Conservation (phyloP, 1,284 basidiomycete species). For the Naganishia liquefaciens region DNA sequence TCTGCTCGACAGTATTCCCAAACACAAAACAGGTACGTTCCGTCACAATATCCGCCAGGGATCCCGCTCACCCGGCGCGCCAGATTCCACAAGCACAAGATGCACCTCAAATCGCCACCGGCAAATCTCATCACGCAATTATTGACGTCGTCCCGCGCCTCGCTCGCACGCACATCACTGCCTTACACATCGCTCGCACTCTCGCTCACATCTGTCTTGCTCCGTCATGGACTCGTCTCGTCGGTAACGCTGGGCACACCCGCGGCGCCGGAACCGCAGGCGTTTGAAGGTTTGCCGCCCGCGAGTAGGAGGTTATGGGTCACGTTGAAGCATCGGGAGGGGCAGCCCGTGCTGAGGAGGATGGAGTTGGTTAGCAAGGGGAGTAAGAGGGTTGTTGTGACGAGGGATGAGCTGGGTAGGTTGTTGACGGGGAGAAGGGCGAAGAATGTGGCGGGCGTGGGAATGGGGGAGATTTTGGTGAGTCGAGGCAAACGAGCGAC, state of each 20-base stretch:
- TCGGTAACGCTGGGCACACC: slow-evolving; percentile 50
- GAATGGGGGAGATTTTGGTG: slow-evolving; percentile 52
- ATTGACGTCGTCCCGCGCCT: slow-evolving; percentile 47
- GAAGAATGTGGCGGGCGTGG: slow-evolving; percentile 48
- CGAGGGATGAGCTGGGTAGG: slow-evolving; percentile 46
- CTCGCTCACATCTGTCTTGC: slow-evolving; percentile 49
- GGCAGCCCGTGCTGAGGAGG: slow-evolving; percentile 48
- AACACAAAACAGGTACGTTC: not conserved
- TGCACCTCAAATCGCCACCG: slow-evolving; percentile 44
- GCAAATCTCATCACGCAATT: slow-evolving; percentile 51
- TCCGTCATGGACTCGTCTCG: slow-evolving; percentile 51
- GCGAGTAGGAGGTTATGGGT: slow-evolving; percentile 49
- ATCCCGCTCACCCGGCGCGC: no score
- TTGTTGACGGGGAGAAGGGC: slow-evolving; percentile 50
- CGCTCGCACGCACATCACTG: slow-evolving; percentile 48
- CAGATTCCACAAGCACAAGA: slow-evolving; percentile 15
- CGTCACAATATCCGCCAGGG: not conserved
- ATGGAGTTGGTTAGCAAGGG: slow-evolving; percentile 49
- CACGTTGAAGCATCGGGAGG: slow-evolving; percentile 49
- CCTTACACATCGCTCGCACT: slow-evolving; percentile 49
- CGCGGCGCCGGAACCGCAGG: slow-evolving; percentile 42
- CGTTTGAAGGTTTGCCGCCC: slow-evolving; percentile 42
- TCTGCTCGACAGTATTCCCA: not conserved
- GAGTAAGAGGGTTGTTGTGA: slow-evolving; percentile 43
- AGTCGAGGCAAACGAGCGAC: no score